These are phyloP conservation scores for Discostella stelligera DNA, from an alignment of 352 stramenopile genomes.

Conservation along the genomic window DNA sequence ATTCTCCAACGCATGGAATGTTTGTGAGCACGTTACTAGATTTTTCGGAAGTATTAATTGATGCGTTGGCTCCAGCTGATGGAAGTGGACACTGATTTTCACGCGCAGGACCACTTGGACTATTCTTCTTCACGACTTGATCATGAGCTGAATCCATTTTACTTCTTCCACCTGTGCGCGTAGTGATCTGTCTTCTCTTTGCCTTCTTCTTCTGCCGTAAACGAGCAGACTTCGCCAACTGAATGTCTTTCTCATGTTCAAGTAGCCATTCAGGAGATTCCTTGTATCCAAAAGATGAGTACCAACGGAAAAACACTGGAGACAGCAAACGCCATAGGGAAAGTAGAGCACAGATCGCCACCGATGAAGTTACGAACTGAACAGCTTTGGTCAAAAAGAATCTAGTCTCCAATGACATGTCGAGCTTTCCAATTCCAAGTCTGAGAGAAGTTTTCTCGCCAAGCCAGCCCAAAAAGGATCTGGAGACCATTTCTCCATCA, in stretches of 20 bases:
- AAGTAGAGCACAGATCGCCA: constrained; percentile 28
- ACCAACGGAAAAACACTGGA: constrained; percentile 21
- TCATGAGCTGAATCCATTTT: neutral
- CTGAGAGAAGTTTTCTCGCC: constrained; percentile 19
- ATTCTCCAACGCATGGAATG: neutral
- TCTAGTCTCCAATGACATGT: neutral
- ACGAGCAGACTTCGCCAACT: constrained; percentile 32
- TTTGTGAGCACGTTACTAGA: neutral
- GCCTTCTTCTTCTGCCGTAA: constrained; percentile 32
- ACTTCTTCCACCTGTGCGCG: constrained; percentile 8
- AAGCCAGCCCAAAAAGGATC: constrained; percentile 37
- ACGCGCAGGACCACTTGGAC: neutral
- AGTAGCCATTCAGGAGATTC: constrained; percentile 48
- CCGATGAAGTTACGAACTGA: constrained; percentile 29
- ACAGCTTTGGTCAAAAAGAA: constrained; percentile 20
- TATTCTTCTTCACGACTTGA: constrained; percentile 8
- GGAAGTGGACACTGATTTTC: neutral
- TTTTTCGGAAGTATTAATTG: neutral
- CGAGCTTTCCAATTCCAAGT: constrained; percentile 21
- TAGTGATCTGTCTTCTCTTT: constrained; percentile 32
- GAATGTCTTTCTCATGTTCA: constrained; percentile 47
- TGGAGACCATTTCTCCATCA: constrained; percentile 17
- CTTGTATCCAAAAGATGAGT: constrained; percentile 20
- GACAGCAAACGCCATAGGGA: constrained; percentile 25
- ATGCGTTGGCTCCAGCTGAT: constrained; percentile 1